phyloP scores from a whole-genome alignment of 306 rosid species.

The Cucumis melo region DNA sequence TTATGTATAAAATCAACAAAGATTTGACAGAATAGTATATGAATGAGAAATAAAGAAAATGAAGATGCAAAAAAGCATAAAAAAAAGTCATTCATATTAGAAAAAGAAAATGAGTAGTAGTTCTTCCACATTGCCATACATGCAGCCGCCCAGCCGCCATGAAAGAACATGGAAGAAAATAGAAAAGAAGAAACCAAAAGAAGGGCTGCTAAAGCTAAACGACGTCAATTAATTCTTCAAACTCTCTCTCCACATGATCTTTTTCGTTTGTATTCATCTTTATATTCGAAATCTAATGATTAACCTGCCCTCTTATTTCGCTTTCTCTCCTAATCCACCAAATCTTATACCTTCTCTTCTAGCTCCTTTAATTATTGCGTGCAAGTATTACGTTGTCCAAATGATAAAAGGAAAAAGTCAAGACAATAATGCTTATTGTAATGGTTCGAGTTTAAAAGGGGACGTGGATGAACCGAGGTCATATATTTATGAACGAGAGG shows the following conservation, averaged over 20 bases:
- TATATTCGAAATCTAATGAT: conserved; percentile 10
- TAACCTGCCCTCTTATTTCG: conserved; percentile 44
- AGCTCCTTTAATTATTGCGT: conserved; percentile 8
- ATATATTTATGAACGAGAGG: too few species aligned
- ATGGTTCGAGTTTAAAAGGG: too few species aligned
- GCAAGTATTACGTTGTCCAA: too few species aligned
- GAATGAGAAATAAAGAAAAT: not conserved
- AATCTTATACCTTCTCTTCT: conserved; percentile 11
- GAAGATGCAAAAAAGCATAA: not conserved
- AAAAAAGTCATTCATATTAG: not conserved
- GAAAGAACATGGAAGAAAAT: not conserved
- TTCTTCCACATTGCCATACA: not conserved
- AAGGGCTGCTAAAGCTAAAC: not conserved
- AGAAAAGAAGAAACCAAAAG: not conserved
- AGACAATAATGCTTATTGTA: too few species aligned
- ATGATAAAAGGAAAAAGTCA: too few species aligned
- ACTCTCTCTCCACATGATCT: not conserved
- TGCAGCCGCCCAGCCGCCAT: conserved; percentile 1
- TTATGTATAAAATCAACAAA: not conserved
- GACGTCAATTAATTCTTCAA: not conserved
- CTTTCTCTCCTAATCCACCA: conserved; percentile 23
- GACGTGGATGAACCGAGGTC: too few species aligned
- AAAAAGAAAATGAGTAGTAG: not conserved
- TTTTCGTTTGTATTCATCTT: not conserved
- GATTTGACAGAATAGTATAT: too few species aligned